A percentile compares a stretch with the other conserved stretches of the same genome.
Conservation (phyloP, 495 filamentous ascomycete genomes). For the Astrothelium subdiscretum region DNA sequence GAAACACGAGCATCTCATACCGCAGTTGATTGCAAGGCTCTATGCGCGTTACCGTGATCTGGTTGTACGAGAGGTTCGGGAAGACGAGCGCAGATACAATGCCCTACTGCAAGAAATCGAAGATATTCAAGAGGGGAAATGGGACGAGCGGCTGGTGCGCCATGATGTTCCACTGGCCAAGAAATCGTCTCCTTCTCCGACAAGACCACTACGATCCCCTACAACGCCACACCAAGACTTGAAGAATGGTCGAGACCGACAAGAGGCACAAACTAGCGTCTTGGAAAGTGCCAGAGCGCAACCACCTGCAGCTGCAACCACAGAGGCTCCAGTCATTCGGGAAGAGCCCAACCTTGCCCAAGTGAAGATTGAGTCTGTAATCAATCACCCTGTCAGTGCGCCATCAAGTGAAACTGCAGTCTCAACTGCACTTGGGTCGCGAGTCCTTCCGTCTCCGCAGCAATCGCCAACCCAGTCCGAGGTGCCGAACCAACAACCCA, state of each 20-base stretch:
- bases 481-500: constrained; percentile 2
- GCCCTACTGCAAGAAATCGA: constrained; percentile 53
- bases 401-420: not conserved
- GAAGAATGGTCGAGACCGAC: not conserved
- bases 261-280: not conserved
- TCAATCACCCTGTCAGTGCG: constrained; percentile 10
- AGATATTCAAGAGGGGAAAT: constrained; percentile 50
- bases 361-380: constrained; percentile 16
- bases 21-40: constrained; percentile 55
- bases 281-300: not conserved
- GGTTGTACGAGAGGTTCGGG: constrained; percentile 54
- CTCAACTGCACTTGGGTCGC: constrained; percentile 5
- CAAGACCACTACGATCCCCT: not conserved
- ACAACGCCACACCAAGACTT: not conserved
- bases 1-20: constrained; percentile 54
- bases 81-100: constrained; percentile 59
- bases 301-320: not conserved
- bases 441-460: constrained; percentile 10
- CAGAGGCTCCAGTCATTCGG: not conserved
- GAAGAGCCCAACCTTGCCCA: constrained; percentile 2
- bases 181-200: not conserved
- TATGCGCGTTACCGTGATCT: constrained; percentile 63
- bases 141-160: constrained; percentile 27
- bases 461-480: constrained; percentile 8
- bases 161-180: not conserved